These are phyloP conservation scores for Epichloe coenophiala DNA, from an alignment of 2,329 filamentous ascomycete species.

Conservation along the genomic window DNA sequence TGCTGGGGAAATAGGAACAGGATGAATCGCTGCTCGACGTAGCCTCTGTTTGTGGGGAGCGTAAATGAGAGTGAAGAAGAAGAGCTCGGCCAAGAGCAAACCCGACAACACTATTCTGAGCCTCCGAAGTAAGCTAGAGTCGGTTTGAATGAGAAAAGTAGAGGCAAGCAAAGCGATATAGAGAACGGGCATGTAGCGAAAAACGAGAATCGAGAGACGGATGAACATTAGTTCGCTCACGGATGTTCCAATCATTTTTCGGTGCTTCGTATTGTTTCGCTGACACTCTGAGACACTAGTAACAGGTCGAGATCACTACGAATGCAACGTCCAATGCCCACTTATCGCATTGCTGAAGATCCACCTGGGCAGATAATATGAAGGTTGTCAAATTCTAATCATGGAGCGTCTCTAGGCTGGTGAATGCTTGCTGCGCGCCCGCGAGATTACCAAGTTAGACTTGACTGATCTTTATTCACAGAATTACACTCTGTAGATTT, in stretches of 20 bases:
- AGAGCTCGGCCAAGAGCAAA: slow-evolving; percentile 24
- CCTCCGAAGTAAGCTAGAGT: neutral
- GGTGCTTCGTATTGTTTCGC: neutral
- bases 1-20: slow-evolving; percentile 25
- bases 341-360: no score
- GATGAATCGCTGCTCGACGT: slow-evolving; percentile 25
- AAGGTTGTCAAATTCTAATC: no score
- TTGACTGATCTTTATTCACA: no score
- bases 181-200: slow-evolving; percentile 30
- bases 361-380: no score
- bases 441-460: no score
- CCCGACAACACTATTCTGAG: slow-evolving; percentile 11
- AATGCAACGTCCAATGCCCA: neutral
- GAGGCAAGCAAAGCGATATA: slow-evolving; percentile 19
- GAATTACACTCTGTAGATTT: no score
- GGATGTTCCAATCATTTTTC: slow-evolving; percentile 24
- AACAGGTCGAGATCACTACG: neutral
- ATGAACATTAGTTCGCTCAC: slow-evolving; percentile 29
- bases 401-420: no score
- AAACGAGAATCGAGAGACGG: slow-evolving; percentile 27
- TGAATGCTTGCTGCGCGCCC: no score
- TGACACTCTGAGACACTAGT: neutral
- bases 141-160: slow-evolving; percentile 7
- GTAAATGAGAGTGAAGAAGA: slow-evolving; percentile 31
- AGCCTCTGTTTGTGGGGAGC: slow-evolving; percentile 27